These are phyloP conservation scores for Fulvia fulva DNA, from an alignment of 2,329 filamentous ascomycete species.

Conservation along the genomic window DNA sequence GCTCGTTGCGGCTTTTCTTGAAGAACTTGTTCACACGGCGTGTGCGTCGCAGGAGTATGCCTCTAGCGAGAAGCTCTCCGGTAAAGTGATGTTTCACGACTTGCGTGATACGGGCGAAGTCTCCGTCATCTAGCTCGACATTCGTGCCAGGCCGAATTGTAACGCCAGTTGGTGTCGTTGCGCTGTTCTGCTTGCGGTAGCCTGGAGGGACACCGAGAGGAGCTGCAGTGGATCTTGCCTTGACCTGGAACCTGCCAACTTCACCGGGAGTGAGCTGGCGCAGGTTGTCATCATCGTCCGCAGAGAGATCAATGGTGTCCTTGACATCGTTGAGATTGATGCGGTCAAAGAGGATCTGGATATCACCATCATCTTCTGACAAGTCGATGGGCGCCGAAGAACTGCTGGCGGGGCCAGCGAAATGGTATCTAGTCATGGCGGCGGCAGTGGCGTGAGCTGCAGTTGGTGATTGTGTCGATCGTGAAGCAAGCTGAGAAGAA, in stretches of 20 bases:
- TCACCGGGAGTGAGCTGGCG: constrained; percentile 1
- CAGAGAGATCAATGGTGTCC: background rate
- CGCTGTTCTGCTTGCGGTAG: background rate
- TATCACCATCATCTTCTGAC: background rate
- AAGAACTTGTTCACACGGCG: constrained; percentile 35
- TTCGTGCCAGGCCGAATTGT: constrained; percentile 7
- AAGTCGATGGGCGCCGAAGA: background rate
- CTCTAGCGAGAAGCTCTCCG: constrained; percentile 34
- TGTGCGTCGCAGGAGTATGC: constrained; percentile 35
- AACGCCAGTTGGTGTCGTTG: background rate
- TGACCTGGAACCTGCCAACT: background rate
- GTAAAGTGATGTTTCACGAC: constrained; percentile 31
- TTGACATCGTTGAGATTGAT: background rate
- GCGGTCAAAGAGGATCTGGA: background rate
- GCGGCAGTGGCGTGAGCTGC: background rate
- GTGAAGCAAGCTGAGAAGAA: background rate
- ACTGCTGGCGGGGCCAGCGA: background rate
- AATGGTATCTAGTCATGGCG: background rate
- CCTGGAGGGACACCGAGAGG: background rate
- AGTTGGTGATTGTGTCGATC: background rate
- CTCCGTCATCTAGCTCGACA: constrained; percentile 32
- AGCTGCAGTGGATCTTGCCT: background rate
- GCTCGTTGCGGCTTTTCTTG: constrained; percentile 37
- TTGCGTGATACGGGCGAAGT: constrained; percentile 39
- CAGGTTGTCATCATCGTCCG: constrained; percentile 9